These are phyloP conservation scores for Mucor piriformis DNA, from an alignment of 371 early-diverging fungal genomes.

Conservation along the genomic window DNA sequence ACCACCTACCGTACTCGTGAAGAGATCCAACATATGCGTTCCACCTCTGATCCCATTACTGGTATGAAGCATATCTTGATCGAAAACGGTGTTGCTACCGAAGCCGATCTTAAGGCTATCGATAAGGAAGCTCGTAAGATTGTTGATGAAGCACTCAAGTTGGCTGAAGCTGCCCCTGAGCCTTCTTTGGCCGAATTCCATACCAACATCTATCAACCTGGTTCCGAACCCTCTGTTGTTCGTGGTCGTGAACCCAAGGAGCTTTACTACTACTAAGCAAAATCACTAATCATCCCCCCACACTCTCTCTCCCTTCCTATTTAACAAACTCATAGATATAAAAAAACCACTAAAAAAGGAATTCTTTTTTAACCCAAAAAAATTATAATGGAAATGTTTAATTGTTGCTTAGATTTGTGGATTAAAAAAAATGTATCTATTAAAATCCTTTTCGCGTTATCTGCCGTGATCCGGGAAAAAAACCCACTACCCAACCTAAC, in stretches of 20 bases:
- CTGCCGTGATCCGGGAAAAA: not conserved
- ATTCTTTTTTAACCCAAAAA: not conserved
- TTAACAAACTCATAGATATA: not conserved
- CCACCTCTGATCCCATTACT: conserved; percentile 91
- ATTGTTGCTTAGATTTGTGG: no score
- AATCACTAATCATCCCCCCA: not conserved
- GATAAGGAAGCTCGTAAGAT: conserved; percentile 88
- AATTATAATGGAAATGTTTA: not conserved
- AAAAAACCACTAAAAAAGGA: not conserved
- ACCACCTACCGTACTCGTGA: conserved; percentile 98
- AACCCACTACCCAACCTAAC: not conserved
- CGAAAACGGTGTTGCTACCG: conserved; percentile 70
- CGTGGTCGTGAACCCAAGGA: conserved; percentile 84
- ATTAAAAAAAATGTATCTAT: no score
- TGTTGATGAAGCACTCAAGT: conserved; percentile 85
- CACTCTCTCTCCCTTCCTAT: not conserved
- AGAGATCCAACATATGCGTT: conserved; percentile 97
- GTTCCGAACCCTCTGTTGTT: conserved; percentile 70
- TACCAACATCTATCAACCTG: conserved; percentile 84
- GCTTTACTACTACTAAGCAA: conserved; percentile 44
- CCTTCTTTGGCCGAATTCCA: conserved; percentile 77
- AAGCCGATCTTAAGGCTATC: conserved; percentile 90
- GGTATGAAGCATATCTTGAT: conserved; percentile 85
- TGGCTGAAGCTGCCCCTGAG: conserved; percentile 85
- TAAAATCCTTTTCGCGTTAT: not conserved